A percentile compares a stretch with the other conserved stretches of the same genome.
Conservation (phyloP, 1,284 basidiomycete genomes). For the Naganishia sp. region DNA sequence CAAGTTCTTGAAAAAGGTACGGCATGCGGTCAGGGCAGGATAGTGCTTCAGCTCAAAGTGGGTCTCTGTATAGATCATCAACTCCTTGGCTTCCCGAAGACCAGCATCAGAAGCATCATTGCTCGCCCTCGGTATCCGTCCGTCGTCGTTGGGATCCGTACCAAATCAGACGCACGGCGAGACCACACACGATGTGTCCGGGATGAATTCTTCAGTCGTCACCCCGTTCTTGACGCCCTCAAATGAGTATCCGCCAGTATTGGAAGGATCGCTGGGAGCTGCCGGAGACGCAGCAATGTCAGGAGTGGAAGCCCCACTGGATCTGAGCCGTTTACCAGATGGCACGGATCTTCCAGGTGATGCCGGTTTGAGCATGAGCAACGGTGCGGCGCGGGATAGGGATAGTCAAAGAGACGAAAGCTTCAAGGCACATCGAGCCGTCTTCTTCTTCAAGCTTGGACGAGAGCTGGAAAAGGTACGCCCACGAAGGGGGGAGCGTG, state of each 20-base stretch:
- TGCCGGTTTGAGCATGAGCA: slow-evolving; percentile 32
- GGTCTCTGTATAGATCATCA: slow-evolving; percentile 69
- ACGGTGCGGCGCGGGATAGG: slow-evolving; percentile 35
- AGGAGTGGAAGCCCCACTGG: slow-evolving; percentile 21
- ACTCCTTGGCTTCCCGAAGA: slow-evolving; percentile 86
- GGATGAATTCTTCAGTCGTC: neutral
- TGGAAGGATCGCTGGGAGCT: neutral
- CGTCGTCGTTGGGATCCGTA: slow-evolving; percentile 53
- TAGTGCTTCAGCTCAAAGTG: neutral
- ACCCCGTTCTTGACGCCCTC: slow-evolving; percentile 1
- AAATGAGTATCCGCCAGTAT: neutral
- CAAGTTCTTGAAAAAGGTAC: slow-evolving; percentile 87
- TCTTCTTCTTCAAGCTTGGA: slow-evolving; percentile 99
- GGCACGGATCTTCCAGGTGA: slow-evolving; percentile 46
- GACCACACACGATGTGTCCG: slow-evolving; percentile 4
- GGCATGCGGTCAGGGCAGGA: slow-evolving; percentile 24
- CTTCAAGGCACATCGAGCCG: slow-evolving; percentile 91
- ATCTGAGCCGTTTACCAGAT: slow-evolving; percentile 52
- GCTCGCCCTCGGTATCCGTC: slow-evolving; percentile 78
- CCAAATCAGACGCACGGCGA: neutral
- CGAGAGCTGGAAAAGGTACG: slow-evolving; percentile 92
- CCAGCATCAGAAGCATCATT: slow-evolving; percentile 86
- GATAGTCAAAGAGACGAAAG: slow-evolving; percentile 52
- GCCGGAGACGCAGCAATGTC: neutral
- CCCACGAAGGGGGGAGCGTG: neutral